Conservation (phyloP, 352 stramenopile species). For the Peronospora tabacina region DNA sequence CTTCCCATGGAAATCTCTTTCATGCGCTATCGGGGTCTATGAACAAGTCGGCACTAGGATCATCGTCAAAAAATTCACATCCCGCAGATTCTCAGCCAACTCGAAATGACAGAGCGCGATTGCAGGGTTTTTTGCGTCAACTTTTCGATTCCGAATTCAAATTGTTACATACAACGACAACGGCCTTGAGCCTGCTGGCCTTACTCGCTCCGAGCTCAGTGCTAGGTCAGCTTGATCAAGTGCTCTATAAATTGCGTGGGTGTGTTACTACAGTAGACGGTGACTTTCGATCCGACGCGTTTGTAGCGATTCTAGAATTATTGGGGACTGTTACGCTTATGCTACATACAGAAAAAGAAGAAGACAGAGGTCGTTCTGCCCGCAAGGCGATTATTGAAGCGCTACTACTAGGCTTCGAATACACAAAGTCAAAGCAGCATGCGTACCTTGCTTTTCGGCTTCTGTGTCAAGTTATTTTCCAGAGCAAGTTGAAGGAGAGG, state of each 20-base stretch:
- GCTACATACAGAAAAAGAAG: constrained; percentile 10
- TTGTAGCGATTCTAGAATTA: constrained; percentile 54
- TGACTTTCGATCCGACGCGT: constrained; percentile 59
- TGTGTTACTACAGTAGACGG: constrained; percentile 59
- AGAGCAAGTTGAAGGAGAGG: constrained; percentile 34
- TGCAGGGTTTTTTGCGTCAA: constrained; percentile 37
- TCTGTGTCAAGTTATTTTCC: constrained; percentile 55
- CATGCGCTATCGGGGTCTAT: constrained; percentile 41
- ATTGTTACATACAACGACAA: constrained; percentile 48
- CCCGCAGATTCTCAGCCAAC: constrained; percentile 9
- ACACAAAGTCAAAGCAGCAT: constrained; percentile 46
- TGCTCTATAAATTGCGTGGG: constrained; percentile 32
- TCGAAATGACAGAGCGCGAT: constrained; percentile 25
- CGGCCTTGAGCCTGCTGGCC: constrained; percentile 46
- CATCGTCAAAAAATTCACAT: constrained; percentile 4
- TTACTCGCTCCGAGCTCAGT: constrained; percentile 44
- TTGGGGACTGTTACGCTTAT: constrained; percentile 41
- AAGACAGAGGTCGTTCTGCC: constrained; percentile 18
- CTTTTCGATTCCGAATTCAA: constrained; percentile 58
- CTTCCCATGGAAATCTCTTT: constrained; percentile 51
- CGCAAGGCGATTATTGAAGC: constrained; percentile 34
- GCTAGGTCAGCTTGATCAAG: constrained; percentile 24
- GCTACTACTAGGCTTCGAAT: constrained; percentile 52
- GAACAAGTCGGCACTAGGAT: constrained; percentile 16
- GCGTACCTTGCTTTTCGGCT: constrained; percentile 58